Evolutionary conservation across 1,139 yeast genomes (phyloP).

Genomic region (Yamadazyma oceani): DNA sequence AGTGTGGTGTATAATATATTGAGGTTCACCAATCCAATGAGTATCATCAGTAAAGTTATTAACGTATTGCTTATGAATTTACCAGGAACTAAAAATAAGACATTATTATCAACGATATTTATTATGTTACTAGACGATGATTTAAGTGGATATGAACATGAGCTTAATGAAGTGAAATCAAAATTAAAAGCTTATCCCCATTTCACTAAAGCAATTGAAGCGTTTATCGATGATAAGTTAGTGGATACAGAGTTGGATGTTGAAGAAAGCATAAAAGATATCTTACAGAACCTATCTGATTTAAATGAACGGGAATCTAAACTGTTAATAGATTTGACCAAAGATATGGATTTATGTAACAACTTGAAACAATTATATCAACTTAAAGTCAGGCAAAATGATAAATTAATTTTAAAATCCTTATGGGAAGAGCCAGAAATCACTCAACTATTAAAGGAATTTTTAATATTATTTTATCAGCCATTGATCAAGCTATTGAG

Average conservation of each 20-base stretch:
- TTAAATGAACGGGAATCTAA: constrained; percentile 1
- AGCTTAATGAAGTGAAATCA: constrained; percentile 48
- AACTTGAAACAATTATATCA: constrained; percentile 63
- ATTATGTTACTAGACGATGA: constrained; percentile 79
- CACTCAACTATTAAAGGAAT: constrained; percentile 65
- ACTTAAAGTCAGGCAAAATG: constrained; percentile 65
- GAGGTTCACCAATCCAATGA: constrained; percentile 81
- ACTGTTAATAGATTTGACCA: neutral
- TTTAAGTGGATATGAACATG: constrained; percentile 60
- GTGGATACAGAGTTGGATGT: constrained; percentile 9
- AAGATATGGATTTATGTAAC: constrained; percentile 30
- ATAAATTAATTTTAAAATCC: constrained; percentile 70
- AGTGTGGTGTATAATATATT: constrained; percentile 70
- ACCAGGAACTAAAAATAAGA: constrained; percentile 56
- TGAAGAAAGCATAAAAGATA: constrained; percentile 11
- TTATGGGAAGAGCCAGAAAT: constrained; percentile 86
- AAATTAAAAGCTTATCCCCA: constrained; percentile 16
- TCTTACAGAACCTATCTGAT: constrained; percentile 1
- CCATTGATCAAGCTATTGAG: constrained; percentile 79
- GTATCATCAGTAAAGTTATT: constrained; percentile 72
- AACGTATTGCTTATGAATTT: constrained; percentile 82
- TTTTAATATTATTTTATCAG: constrained; percentile 76
- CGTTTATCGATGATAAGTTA: constrained; percentile 10
- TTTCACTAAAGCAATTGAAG: constrained; percentile 28
- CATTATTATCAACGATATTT: constrained; percentile 69